Evolutionary conservation across 2,329 filamentous ascomycete genomes (phyloP).

Genomic region (Fusarium chaquense): DNA sequence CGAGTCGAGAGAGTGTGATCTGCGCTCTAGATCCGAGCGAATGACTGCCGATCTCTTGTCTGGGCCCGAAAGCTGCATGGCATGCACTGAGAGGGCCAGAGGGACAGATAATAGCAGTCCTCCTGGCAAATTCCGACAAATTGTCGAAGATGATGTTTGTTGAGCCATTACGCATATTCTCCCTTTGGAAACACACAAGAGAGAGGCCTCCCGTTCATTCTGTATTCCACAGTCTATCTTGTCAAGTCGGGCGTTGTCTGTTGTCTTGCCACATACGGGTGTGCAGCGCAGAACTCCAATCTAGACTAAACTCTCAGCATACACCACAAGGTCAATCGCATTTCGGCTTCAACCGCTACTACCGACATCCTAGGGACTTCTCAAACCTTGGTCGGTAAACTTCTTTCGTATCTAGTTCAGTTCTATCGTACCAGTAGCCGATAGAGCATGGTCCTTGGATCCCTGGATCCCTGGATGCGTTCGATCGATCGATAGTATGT

Average conservation of each 20-base stretch:
- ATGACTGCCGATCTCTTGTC: constrained; percentile 26
- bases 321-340: constrained; percentile 6
- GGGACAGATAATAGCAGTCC: neutral
- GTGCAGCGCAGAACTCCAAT: neutral
- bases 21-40: constrained; percentile 23
- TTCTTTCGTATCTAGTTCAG: constrained; percentile 18
- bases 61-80: constrained; percentile 16
- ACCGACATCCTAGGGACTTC: neutral
- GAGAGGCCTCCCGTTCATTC: constrained; percentile 24
- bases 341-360: constrained; percentile 6
- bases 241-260: neutral
- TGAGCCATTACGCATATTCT: neutral
- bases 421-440: constrained; percentile 1
- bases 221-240: neutral
- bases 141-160: constrained; percentile 8
- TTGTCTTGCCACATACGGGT: neutral
- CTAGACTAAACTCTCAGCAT: neutral
- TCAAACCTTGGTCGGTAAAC: constrained; percentile 5
- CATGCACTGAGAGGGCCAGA: neutral
- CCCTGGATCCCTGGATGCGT: neutral
- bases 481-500: constrained; percentile 28
- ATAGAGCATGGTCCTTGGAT: constrained; percentile 12
- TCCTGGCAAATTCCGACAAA: constrained; percentile 16
- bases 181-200: constrained; percentile 9
- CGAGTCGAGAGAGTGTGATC: constrained; percentile 28